Percentiles rank a stretch among this genome's conserved stretches.
These are phyloP conservation scores for Goffeauzyma gilvescens DNA, from an alignment of 768 basidiomycete genomes.

Conservation along the genomic window DNA sequence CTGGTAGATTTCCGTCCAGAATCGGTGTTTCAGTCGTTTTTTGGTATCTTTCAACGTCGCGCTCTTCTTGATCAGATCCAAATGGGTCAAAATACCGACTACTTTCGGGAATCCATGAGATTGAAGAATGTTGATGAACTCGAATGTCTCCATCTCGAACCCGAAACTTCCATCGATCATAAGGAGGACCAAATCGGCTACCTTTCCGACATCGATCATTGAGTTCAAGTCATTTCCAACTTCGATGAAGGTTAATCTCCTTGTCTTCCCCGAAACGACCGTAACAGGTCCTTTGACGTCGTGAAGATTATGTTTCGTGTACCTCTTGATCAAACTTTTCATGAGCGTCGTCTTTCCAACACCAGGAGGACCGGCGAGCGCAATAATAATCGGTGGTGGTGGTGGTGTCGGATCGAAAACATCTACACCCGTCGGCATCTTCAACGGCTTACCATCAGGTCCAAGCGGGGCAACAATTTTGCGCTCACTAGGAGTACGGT, in stretches of 20 bases:
- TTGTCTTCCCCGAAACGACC: constrained; percentile 78
- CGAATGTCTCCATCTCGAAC: constrained; percentile 99
- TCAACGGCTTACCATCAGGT: constrained; percentile 39
- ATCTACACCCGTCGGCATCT: too few relatives aligned
- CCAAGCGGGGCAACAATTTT: constrained; percentile 29
- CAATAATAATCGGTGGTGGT: constrained; percentile 84
- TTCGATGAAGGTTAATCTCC: constrained; percentile 86
- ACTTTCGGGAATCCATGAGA: constrained; percentile 97
- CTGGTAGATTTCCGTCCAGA: constrained; percentile 98
- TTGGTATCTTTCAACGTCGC: constrained; percentile 71
- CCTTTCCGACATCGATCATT: constrained; percentile 95
- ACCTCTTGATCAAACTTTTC: constrained; percentile 72
- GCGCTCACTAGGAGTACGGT: constrained; percentile 57
- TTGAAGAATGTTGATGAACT: constrained; percentile 92
- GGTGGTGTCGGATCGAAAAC: constrained; percentile 25
- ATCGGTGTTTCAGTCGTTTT: constrained; percentile 86
- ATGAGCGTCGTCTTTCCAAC: constrained; percentile 91
- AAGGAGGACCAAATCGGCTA: constrained; percentile 84
- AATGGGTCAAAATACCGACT: constrained; percentile 83
- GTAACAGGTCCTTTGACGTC: constrained; percentile 87
- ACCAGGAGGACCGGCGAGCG: constrained; percentile 86
- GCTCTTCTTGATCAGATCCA: constrained; percentile 88
- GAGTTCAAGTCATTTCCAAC: constrained; percentile 95
- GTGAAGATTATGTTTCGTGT: constrained; percentile 78
- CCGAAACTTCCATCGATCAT: constrained; percentile 98